phyloP scores from a whole-genome alignment of 2,329 filamentous ascomycete genomes.

The Colletotrichum plurivorum region DNA sequence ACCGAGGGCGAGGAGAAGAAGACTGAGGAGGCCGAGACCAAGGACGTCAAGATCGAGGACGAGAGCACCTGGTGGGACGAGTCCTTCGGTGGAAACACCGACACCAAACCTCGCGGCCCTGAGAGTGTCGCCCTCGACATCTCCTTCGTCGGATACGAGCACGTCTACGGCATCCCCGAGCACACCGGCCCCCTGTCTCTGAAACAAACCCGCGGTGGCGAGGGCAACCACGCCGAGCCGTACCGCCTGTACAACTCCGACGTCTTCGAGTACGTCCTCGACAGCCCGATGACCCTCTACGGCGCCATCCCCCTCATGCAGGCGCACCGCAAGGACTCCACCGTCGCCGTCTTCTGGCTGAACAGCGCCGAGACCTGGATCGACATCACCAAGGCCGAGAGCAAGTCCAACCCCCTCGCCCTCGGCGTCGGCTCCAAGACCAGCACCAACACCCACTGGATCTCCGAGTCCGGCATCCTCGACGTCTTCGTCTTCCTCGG shows the following conservation, averaged over 20 bases:
- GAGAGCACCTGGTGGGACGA: slow-evolving; percentile 99
- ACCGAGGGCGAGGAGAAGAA: slow-evolving; percentile 59
- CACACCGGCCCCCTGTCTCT: slow-evolving; percentile 91
- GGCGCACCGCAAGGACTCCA: slow-evolving; percentile 92
- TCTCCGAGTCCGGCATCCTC: slow-evolving; percentile 90
- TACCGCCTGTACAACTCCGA: slow-evolving; percentile 97
- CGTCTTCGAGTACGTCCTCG: slow-evolving; percentile 97
- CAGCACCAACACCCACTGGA: slow-evolving; percentile 94
- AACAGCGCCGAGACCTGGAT: slow-evolving; percentile 98
- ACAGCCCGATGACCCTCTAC: slow-evolving; percentile 98
- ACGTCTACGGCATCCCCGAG: slow-evolving; percentile 95
- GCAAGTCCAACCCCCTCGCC: slow-evolving; percentile 80
- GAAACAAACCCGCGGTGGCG: slow-evolving; percentile 89
- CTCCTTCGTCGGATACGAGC: slow-evolving; percentile 89
- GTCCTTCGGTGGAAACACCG: slow-evolving; percentile 93
- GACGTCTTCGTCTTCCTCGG: slow-evolving; percentile 97
- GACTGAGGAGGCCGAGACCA: slow-evolving; percentile 55
- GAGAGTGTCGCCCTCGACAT: slow-evolving; percentile 95
- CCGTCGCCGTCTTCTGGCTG: slow-evolving; percentile 96
- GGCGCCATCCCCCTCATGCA: slow-evolving; percentile 99
- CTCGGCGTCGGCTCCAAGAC: slow-evolving; percentile 79
- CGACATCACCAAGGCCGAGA: slow-evolving; percentile 87
- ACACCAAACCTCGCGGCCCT: slow-evolving; percentile 93
- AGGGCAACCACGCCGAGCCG: slow-evolving; percentile 87
- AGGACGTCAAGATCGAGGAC: slow-evolving; percentile 67